These are phyloP conservation scores for Gossypium raimondii DNA, from an alignment of 345 rosid species.

Conservation along the genomic window DNA sequence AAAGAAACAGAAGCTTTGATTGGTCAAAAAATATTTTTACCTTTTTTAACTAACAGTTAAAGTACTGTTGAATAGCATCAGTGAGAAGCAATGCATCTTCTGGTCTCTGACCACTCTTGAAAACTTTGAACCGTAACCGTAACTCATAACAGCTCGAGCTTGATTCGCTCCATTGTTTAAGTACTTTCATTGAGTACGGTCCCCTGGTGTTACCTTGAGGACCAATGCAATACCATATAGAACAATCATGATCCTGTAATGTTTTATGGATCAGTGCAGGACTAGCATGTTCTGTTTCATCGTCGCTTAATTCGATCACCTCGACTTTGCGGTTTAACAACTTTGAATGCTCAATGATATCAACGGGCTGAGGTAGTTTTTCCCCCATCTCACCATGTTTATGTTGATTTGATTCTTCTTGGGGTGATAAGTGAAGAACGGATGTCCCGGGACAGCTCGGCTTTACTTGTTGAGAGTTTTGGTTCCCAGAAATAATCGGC, in stretches of 20 bases:
- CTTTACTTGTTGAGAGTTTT: background rate
- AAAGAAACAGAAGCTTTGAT: background rate
- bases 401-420: background rate
- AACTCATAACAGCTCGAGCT: background rate
- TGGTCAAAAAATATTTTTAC: too few species aligned
- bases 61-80: conserved; percentile 1
- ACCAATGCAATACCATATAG: conserved; percentile 11
- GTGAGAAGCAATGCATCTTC: conserved; percentile 21
- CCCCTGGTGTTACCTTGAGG: conserved; percentile 11
- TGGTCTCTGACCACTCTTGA: conserved; percentile 20
- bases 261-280: background rate
- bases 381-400: background rate
- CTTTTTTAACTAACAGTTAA: background rate
- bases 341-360: background rate
- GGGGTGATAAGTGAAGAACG: background rate
- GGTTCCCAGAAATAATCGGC: background rate
- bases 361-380: background rate
- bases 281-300: background rate
- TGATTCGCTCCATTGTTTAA: conserved; percentile 18
- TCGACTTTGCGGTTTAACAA: background rate
- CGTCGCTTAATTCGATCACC: conserved; percentile 17
- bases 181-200: conserved; percentile 21
- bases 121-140: conserved; percentile 12
- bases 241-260: background rate
- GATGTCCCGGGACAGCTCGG: background rate